Conservation (phyloP, 305 asterid genomes). For the Nicotiana rustica region DNA sequence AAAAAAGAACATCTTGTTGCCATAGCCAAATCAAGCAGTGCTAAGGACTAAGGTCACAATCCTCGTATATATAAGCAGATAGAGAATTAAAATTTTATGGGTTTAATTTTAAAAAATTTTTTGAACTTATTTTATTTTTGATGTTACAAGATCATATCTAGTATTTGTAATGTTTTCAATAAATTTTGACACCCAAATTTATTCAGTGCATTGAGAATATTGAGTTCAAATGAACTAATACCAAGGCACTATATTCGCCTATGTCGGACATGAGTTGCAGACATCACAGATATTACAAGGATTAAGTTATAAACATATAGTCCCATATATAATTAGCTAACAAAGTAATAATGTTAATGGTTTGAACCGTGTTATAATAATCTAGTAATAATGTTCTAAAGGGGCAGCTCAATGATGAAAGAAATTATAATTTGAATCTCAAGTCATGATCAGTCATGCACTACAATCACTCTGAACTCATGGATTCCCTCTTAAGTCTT, state of each 20-base stretch:
- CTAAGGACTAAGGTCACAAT: background rate
- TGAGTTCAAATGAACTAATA: too few relatives aligned
- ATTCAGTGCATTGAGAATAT: too few relatives aligned
- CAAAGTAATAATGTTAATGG: background rate
- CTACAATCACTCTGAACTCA: too few relatives aligned
- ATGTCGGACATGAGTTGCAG: background rate
- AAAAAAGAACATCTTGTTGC: background rate
- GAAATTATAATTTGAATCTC: background rate
- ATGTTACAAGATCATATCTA: too few relatives aligned
- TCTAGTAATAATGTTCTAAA: background rate
- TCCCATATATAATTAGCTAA: background rate
- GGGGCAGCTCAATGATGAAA: background rate
- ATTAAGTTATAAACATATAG: background rate
- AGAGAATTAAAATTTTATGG: too few relatives aligned
- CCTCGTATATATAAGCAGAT: too few relatives aligned
- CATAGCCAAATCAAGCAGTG: background rate
- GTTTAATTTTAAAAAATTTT: too few relatives aligned
- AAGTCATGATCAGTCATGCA: background rate
- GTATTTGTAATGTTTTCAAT: too few relatives aligned
- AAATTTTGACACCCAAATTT: too few relatives aligned
- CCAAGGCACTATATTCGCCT: too few relatives aligned
- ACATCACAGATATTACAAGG: background rate
- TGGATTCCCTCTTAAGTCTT: background rate
- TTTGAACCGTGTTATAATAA: constrained; percentile 8
- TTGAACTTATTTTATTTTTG: too few relatives aligned